These are phyloP conservation scores for Lentithecium fluviatile DNA, from an alignment of 495 filamentous ascomycete genomes.

Conservation along the genomic window DNA sequence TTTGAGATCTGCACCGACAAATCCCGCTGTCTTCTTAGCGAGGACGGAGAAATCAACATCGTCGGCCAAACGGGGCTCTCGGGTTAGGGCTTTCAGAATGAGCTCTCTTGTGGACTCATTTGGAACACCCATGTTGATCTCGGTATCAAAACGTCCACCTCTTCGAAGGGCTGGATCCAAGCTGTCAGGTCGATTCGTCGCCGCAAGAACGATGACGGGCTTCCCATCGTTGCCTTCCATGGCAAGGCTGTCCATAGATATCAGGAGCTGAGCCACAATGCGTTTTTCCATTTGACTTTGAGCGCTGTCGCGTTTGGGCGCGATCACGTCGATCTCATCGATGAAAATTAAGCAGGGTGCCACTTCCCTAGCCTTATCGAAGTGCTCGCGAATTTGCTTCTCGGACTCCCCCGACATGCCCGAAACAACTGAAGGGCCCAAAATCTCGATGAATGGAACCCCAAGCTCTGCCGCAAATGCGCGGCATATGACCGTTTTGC, in stretches of 20 bases:
- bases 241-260: conserved; percentile 66
- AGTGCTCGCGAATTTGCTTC: conserved; percentile 87
- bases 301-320: conserved; percentile 90
- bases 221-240: conserved; percentile 79
- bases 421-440: conserved; percentile 83
- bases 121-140: conserved; percentile 94
- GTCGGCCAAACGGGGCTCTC: conserved; percentile 63
- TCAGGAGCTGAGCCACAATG: conserved; percentile 90
- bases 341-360: conserved; percentile 94
- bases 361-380: conserved; percentile 81
- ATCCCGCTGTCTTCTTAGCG: conserved; percentile 88
- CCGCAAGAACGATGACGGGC: conserved; percentile 88
- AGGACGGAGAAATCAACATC: conserved; percentile 77
- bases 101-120: conserved; percentile 79
- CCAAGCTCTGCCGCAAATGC: conserved; percentile 85
- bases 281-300: conserved; percentile 96
- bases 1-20: conserved; percentile 85
- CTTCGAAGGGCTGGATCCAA: conserved; percentile 84
- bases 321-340: conserved; percentile 95
- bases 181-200: conserved; percentile 88
- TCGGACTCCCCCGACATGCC: conserved; percentile 97
- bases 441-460: conserved; percentile 82
- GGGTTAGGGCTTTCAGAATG: conserved; percentile 76
- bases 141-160: conserved; percentile 84
- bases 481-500: conserved; percentile 91